Evolutionary conservation across 1,139 yeast genomes (phyloP), one percentile per base, ranked within the genome.

Genomic region (Scheffersomyces illinoinensis): DNA sequence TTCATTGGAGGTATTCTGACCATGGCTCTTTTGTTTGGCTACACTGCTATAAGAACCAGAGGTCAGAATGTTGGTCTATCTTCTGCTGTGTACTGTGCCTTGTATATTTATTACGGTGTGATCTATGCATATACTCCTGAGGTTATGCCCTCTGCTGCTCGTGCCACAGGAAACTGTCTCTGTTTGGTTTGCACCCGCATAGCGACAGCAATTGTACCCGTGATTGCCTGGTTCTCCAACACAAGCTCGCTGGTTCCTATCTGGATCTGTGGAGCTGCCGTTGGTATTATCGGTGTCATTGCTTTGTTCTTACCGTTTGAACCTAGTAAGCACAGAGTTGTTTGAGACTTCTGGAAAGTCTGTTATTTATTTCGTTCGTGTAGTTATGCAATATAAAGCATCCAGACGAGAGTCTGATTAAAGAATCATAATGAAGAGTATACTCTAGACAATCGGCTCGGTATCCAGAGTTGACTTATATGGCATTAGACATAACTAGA

Each of bases 81-180:
- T 33, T 78, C 87, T 20, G 78, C 83, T 21, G 83, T 85, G 20
- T 84, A 79, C 66, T 75, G 85, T 57, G 75, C 82, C 57, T 71
- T 84, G 61, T 82, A 84, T 68, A 76, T 85, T 57, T 85, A 85
- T 71, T 85, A 83, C 65, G 86, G 86, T 0, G 79, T 81, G 54
- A 73, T 85, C 53, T 85, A 83, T 66, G 88, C 88, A 1, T 85
- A 82, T 61, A 82, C 88, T 1, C 88, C 89, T 0, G 89, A 85
- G 68, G 85, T 84, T 50, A 77, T 85, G 69, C 89, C 89, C 0
- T 76, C 87, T 1, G 72, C 74, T 20, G 85, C 85, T 23, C 73
- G 89, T 64, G 85, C 85, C 3, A 85, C 89, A 0, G 89, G 89
- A 20, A 78, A 80, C 64, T 86, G 86, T 17, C 64, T 85, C 49